phyloP scores from a whole-genome alignment of 257 asterid species.

The Striga asiatica region DNA sequence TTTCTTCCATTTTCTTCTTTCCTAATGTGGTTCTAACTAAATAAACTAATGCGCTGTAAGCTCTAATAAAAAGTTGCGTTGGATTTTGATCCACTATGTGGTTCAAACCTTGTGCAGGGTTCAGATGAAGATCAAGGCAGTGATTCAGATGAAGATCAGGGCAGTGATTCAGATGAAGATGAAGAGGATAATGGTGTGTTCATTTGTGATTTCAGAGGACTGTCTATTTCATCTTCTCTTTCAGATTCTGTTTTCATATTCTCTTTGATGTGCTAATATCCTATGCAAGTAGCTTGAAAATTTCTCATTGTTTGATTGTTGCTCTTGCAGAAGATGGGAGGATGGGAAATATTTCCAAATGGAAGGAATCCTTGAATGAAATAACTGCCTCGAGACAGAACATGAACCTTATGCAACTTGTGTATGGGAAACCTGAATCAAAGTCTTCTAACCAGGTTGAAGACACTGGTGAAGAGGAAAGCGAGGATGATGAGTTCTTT shows the following conservation, averaged over 20 bases:
- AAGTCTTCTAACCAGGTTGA: conserved; percentile 25
- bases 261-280: not conserved
- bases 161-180: conserved; percentile 27
- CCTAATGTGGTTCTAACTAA: conserved; percentile 7
- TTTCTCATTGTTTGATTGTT: conserved; percentile 14
- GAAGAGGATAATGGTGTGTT: conserved; percentile 29
- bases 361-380: conserved; percentile 75
- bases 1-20: not conserved
- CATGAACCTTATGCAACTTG: conserved; percentile 77
- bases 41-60: not conserved
- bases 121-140: conserved; percentile 43
- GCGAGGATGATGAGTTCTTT: conserved; percentile 78
- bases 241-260: not conserved
- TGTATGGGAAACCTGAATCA: conserved; percentile 57
- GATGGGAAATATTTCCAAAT: conserved; percentile 66
- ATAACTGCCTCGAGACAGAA: conserved; percentile 48
- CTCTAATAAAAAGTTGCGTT: not conserved
- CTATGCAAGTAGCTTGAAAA: not conserved
- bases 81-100: not conserved
- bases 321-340: conserved; percentile 36
- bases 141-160: not conserved
- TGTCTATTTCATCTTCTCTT: not conserved
- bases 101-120: conserved; percentile 30
- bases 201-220: conserved; percentile 8
- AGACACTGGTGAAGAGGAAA: conserved; percentile 36